Base-by-base conservation (phyloP, 2,329 filamentous ascomycete genomes). In the Diaporthe ilicicola region DNA sequence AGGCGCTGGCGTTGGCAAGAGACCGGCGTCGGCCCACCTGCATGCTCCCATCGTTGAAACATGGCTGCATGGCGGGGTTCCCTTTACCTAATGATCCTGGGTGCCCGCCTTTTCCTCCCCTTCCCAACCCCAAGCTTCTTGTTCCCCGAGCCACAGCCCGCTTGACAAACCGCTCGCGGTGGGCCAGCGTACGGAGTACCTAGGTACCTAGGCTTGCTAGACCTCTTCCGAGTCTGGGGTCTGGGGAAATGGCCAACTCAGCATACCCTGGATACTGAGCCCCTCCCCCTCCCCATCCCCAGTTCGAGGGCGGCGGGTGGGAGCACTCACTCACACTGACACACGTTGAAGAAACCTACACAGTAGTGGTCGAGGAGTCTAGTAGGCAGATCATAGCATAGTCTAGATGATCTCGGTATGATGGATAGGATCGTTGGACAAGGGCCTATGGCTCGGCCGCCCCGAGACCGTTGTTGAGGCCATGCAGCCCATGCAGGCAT, bases 161-260 rank as follows among this genome's bases (percentile, higher is more conserved):
- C 62, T 42, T n/a, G n/a, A n/a, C 13, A 24, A 46, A 50, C 64
- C 15, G 17, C 39, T 46, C 56, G 32, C 65, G 56, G 51, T 34
- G 65, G 65, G n/a, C 22, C n/a, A n/a, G n/a, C n/a, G n/a, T n/a
- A n/a, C n/a, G n/a, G n/a, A n/a, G n/a, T n/a, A n/a, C n/a, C n/a
- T n/a, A n/a, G n/a, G n/a, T n/a, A n/a, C n/a, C n/a, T n/a, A n/a
- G n/a, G n/a, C n/a, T n/a, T n/a, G n/a, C n/a, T n/a, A n/a, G n/a
- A n/a, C n/a, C n/a, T 50, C 42, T 48, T 56, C 29, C 51, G 42
- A 46, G 42, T 55, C 65, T 67, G 65, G 65, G 65, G 53, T 67
- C 65, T 67, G 65, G 65, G 65, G 65, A 56, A 67, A 56, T 27
- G 24, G 10, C 56, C 32, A 48, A 10, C 56, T n/a, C 39, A 62